phyloP scores from a whole-genome alignment of 129 eudicot genomes.

The Flaveria sonorensis region DNA sequence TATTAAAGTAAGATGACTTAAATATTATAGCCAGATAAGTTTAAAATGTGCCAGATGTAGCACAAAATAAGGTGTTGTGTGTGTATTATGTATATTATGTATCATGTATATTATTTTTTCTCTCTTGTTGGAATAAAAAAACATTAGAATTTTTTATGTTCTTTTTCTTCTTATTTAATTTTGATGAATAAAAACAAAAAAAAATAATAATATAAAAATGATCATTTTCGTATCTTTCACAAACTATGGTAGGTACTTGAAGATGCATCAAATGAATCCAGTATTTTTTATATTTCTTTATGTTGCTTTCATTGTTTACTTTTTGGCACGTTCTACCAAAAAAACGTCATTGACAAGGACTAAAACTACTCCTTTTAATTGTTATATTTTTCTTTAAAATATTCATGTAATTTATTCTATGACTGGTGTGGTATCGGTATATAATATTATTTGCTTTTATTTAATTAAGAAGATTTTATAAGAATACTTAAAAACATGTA shows the following conservation, averaged over 20 bases:
- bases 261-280: neutral
- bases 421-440: too few species aligned
- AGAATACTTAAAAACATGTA: too few species aligned
- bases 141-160: neutral
- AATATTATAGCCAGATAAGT: too few species aligned
- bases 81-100: neutral
- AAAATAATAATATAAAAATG: neutral
- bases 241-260: neutral
- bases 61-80: neutral
- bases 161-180: neutral
- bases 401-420: too few species aligned
- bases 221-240: neutral
- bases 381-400: neutral
- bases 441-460: too few species aligned
- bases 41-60: neutral
- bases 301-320: slow-evolving; percentile 5
- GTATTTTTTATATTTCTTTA: neutral
- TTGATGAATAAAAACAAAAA: neutral
- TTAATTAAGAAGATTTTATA: too few species aligned
- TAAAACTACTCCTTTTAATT: neutral
- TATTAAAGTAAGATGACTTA: too few species aligned
- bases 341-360: slow-evolving; percentile 2
- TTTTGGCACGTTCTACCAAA: neutral
- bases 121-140: neutral
- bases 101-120: neutral